Conservation (phyloP, 805 yeast genomes). For the Isabelozyma gotoi region DNA sequence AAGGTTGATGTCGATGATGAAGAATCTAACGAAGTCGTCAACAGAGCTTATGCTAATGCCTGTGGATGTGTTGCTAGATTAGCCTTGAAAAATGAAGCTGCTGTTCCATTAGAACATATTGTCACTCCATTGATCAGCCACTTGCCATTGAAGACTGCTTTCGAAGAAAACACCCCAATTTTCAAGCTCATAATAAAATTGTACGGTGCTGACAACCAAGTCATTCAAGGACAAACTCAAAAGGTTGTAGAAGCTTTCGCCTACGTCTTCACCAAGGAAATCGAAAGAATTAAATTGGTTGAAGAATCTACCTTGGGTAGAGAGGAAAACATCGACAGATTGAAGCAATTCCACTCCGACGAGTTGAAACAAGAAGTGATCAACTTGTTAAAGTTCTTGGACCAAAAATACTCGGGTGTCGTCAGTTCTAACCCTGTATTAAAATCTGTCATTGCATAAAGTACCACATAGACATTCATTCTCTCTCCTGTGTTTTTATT, state of each 20-base stretch:
- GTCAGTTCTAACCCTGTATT: constrained; percentile 53
- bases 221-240: constrained; percentile 56
- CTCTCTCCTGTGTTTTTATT: neutral
- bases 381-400: constrained; percentile 71
- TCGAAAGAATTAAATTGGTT: constrained; percentile 66
- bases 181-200: constrained; percentile 73
- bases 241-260: constrained; percentile 67
- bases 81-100: constrained; percentile 67
- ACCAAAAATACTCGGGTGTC: constrained; percentile 60
- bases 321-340: constrained; percentile 75
- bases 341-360: constrained; percentile 74
- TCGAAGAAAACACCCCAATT: constrained; percentile 91
- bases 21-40: constrained; percentile 74
- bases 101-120: constrained; percentile 72
- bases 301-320: constrained; percentile 80
- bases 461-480: neutral
- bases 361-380: constrained; percentile 65
- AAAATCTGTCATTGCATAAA: constrained; percentile 41
- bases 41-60: constrained; percentile 88
- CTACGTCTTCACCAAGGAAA: constrained; percentile 70
- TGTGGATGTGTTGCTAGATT: constrained; percentile 96
- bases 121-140: constrained; percentile 75
- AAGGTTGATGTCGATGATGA: constrained; percentile 57
- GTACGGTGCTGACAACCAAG: constrained; percentile 60
- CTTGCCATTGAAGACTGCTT: constrained; percentile 84